Evolutionary conservation across 345 rosid genomes (phyloP).

Genomic region (Brassica incana): DNA sequence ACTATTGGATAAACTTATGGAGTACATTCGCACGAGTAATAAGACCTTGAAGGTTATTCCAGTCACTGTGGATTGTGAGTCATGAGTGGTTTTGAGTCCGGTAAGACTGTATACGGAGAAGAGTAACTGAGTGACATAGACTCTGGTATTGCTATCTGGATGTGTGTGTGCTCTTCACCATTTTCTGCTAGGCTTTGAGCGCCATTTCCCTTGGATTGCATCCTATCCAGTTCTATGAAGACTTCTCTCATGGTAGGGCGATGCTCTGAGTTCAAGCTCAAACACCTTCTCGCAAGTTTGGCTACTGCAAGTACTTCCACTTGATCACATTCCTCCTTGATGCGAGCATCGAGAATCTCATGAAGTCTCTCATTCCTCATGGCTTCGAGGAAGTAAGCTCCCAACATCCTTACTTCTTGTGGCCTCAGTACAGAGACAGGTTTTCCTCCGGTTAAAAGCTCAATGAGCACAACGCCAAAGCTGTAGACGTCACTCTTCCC

Average conservation of each 20-base stretch:
- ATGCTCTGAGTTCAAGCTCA: conserved; percentile 35
- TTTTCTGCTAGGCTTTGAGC: not conserved
- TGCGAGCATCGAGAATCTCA: conserved; percentile 34
- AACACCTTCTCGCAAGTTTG: conserved; percentile 40
- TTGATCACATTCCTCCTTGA: conserved; percentile 9
- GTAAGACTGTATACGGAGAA: not conserved
- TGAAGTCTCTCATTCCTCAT: conserved; percentile 36
- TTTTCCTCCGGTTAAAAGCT: conserved; percentile 43
- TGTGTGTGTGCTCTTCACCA: conserved; percentile 14
- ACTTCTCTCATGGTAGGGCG: conserved; percentile 54
- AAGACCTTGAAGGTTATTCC: not conserved
- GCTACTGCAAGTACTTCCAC: conserved; percentile 39
- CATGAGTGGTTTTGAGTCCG: conserved; percentile 8
- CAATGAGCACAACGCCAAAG: conserved; percentile 42
- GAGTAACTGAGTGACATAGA: conserved; percentile 19
- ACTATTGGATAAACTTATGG: not conserved
- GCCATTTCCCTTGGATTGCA: conserved; percentile 16
- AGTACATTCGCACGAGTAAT: not conserved
- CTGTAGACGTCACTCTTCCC: conserved; percentile 39
- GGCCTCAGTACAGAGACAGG: conserved; percentile 33
- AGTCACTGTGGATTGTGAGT: conserved; percentile 26
- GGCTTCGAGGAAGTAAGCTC: conserved; percentile 36
- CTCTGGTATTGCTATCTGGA: not conserved
- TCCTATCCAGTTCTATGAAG: conserved; percentile 23
- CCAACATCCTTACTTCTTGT: conserved; percentile 36